Evolutionary conservation across 1,139 yeast species (phyloP), one percentile per base, ranked within the genome.

Genomic region (Meyerozyma guilliermondii): DNA sequence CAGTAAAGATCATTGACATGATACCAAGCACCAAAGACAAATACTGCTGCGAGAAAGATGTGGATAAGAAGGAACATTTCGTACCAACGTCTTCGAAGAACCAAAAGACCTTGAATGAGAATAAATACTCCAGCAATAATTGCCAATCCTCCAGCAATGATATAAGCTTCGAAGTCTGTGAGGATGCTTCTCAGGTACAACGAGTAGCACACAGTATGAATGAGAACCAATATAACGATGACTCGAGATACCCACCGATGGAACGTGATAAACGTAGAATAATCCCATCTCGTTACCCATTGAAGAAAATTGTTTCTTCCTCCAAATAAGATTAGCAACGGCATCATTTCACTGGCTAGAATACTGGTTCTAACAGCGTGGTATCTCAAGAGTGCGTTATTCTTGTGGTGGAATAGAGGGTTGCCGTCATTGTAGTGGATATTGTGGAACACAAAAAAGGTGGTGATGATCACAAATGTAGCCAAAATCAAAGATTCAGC

Each of bases 161-260:
- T 3, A 20, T 28, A 35, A 8, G 37, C 10, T 6, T 34, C 22
- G 4, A 7, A 8, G 34, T 62, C 68, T 59, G 43, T 57, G 59
- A 5, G 60, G 58, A 41, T 62, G 61, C 3, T 39, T 42, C 42
- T 38, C 40, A 45, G 39, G 45, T 53, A 55, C 4, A 52, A 14
- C 2, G 54, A 36, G 45, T 72, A 78, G 43, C 58, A 68, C 1
- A 63, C 22, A 0, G 74, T 63, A 50, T 80, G 81, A 5, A 71
- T 47, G 1, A 60, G 33, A 3, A 74, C 54, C 49, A 77, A 48
- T 2, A 65, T 42, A 41, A 78, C 63, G 3, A 72, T 56, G 3
- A 74, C 56, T 43, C 87, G 61, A 1, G 85, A 76, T 2, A 76
- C 52, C 85, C 85, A 80, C 45, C 80, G 63, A 56, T 83, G 88